Evolutionary conservation across 352 stramenopile species (phyloP).

Genomic region (Phytophthora macrochlamydospora): DNA sequence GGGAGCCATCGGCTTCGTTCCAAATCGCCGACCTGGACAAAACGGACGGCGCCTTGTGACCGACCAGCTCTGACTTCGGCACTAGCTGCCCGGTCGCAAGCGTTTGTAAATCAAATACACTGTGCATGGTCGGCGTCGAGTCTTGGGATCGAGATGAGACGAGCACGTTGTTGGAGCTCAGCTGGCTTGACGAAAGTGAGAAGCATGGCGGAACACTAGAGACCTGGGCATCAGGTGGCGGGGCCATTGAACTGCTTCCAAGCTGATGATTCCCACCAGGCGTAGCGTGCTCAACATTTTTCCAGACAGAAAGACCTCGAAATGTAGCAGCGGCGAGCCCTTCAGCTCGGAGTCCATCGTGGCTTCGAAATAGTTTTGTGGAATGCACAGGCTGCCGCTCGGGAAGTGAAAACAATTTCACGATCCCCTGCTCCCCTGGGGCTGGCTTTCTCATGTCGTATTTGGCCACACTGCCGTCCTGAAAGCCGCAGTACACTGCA

Average conservation of each 20-base stretch:
- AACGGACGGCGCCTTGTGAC: constrained; percentile 46
- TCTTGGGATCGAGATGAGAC: constrained; percentile 44
- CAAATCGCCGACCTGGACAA: constrained; percentile 57
- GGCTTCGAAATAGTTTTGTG: constrained; percentile 38
- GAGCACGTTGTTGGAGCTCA: constrained; percentile 36
- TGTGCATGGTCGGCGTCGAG: constrained; percentile 39
- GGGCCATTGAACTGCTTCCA: constrained; percentile 10
- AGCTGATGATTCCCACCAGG: not conserved
- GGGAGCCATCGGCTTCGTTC: constrained; percentile 34
- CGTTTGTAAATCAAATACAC: constrained; percentile 43
- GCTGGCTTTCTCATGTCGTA: constrained; percentile 57
- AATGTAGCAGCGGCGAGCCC: constrained; percentile 52
- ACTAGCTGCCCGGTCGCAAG: constrained; percentile 7
- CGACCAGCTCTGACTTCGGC: constrained; percentile 31
- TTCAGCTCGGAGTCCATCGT: constrained; percentile 25
- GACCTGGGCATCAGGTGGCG: constrained; percentile 22
- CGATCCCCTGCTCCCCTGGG: constrained; percentile 27
- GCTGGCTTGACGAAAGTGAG: constrained; percentile 38
- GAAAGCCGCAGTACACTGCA: constrained; percentile 60
- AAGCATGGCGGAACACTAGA: constrained; percentile 36
- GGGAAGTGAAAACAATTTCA: constrained; percentile 40
- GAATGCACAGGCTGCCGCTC: constrained; percentile 63
- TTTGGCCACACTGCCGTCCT: constrained; percentile 51
- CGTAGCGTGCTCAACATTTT: constrained; percentile 18
- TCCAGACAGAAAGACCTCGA: constrained; percentile 47